Evolutionary conservation across 441 rosid species (phyloP).

Genomic region (Manihot esculenta): DNA sequence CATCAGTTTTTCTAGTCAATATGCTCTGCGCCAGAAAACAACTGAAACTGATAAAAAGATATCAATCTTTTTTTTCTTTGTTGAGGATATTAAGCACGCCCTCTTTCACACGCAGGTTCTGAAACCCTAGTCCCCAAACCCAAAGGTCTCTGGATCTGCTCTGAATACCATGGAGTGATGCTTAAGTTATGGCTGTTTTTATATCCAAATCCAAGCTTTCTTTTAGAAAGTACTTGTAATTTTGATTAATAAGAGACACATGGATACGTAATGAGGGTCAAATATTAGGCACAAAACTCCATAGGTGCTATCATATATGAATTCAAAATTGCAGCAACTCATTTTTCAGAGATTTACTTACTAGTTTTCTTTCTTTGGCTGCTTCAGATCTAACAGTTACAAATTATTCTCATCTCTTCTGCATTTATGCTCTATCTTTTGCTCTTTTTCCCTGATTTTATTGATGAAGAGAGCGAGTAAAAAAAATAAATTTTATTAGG

Average conservation of each 20-base stretch:
- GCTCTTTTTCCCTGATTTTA: too few relatives aligned
- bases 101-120: not conserved
- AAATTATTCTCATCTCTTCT: not conserved
- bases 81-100: not conserved
- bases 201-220: too few relatives aligned
- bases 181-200: not conserved
- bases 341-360: not conserved
- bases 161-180: conserved; percentile 7
- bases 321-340: not conserved
- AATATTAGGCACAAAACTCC: not conserved
- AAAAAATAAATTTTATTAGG: too few relatives aligned
- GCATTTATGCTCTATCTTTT: not conserved
- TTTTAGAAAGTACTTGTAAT: too few relatives aligned
- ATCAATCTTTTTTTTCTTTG: too few relatives aligned
- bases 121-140: not conserved
- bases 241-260: not conserved
- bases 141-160: not conserved
- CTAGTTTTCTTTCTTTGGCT: not conserved
- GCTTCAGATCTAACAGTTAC: not conserved
- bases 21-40: conserved; percentile 11
- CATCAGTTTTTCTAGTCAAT: conserved; percentile 1
- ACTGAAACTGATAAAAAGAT: too few relatives aligned
- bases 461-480: too few relatives aligned
- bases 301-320: not conserved
- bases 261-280: not conserved